Evolutionary conservation across 169 alveolate genomes (phyloP), one percentile per base, ranked within the genome.

Genomic region (Eimeria praecox): DNA sequence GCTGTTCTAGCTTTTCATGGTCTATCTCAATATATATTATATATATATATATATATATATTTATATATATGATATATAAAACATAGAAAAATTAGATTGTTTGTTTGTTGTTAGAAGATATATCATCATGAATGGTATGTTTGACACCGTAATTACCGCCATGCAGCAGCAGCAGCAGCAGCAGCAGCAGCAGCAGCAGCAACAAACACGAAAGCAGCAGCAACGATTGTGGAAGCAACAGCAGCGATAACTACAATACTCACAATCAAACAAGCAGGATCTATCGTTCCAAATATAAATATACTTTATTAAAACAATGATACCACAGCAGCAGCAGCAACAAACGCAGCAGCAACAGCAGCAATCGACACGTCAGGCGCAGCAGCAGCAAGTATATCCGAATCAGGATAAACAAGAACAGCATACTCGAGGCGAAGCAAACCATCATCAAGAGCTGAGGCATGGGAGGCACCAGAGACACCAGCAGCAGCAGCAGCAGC

Each of bases 311-410:
- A n/a, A 8, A 35, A 35, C 75, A 54, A 85, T 85, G 92, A 44
- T 46, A 27, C 56, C 54, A 5, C 77, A 59, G 93, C 93, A 59
- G 93, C 83, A 83, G 75, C 52, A 80, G 73, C 90, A 82, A 33
- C 73, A n/a, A 33, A 30, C 35, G 89, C 38, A 82, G 71, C 33
- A 10, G 90, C 90, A 46, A 49, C 42, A 12, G 9, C 8, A 10
- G 49, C 42, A 9, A 24, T 78, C 54, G 59, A 9, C 54, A 62
- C 92, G 33, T 46, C 42, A 30, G 77, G 35, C 30, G 91, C 77
- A 30, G 38, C 77, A 14, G 56, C 77, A n/a, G 91, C 38, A 44
- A 38, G 1, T 14, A 16, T 77, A 14, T 40, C 38, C 18, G 12
- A 10, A 8, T 5, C 93, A 87, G 64, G 40, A 71, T 44, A 46